Evolutionary conservation across 768 basidiomycete species (phyloP), one percentile per base, ranked within the genome.

Genomic region (Suillus tomentosus): DNA sequence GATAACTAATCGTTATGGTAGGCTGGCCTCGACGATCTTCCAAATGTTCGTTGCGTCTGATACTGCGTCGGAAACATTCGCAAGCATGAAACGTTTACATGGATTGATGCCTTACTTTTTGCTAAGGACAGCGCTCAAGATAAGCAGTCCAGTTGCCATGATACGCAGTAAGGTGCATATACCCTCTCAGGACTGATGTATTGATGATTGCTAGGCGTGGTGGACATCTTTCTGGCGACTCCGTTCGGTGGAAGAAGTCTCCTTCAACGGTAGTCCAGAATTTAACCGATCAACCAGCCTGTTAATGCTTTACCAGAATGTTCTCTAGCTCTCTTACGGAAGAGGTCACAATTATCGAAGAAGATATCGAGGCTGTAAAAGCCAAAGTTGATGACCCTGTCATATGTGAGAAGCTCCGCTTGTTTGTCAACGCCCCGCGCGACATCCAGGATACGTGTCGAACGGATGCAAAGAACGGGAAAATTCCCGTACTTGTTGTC

Each of bases 81-180:
- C 93, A 15, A 85, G 87, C 64, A 78, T 99, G 65, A 99, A 98
- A 79, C 85, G 96, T 56, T 85, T 97, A 50, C 97, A 99, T 72
- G 95, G 95, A 1, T 78, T 96, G 60, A 97, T 99, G 94, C 97
- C 97, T 6, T 99, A 99, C 75, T 94, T 99, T 71, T 88, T 99
- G 81, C 86, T 99, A 66, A 98, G 95, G 75, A 85, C 94, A 9
- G 90, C 94, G 14, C 78, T 99, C 65, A 90, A 86, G 74, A 93
- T 99, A 68, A 95, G 92, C 63, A 99, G 98, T 76, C 97, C 97
- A 2, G 90, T 99, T 65, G 85, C 86, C 36, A 99, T 99, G 97
- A 95, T 99, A 71, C 86, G 97, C 74, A 89, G 92, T 89, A 64
- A 19, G 82, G 69, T 66, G 8, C 17, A 42, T 17, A 47, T 65